These are phyloP conservation scores for Hemisphaericaspora xylofermentans DNA, from an alignment of 1,139 yeast genomes.

Conservation along the genomic window DNA sequence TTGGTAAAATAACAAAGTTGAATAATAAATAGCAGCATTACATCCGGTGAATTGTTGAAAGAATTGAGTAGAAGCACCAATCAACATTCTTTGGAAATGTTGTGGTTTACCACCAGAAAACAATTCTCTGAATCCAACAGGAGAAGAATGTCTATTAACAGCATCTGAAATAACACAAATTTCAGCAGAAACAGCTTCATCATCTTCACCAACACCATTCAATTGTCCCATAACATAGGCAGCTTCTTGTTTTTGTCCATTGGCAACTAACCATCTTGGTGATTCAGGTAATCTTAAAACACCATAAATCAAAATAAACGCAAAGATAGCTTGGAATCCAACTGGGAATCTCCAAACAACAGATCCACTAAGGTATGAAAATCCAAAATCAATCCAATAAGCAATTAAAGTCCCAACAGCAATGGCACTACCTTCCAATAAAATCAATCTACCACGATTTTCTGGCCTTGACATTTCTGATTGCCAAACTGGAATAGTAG, in stretches of 20 bases:
- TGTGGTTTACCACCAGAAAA: conserved; percentile 59
- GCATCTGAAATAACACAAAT: conserved; percentile 42
- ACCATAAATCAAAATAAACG: conserved; percentile 35
- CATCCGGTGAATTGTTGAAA: conserved; percentile 66
- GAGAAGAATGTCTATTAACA: conserved; percentile 37
- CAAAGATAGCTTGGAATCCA: conserved; percentile 46
- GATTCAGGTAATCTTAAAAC: conserved; percentile 58
- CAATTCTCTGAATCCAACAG: conserved; percentile 47
- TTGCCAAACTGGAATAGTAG: conserved; percentile 81
- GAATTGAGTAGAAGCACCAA: conserved; percentile 60
- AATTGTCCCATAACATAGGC: conserved; percentile 40
- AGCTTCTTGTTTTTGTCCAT: conserved; percentile 53
- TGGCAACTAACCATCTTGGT: conserved; percentile 70
- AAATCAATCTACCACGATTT: conserved; percentile 69
- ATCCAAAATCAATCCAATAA: conserved; percentile 78
- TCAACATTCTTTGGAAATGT: conserved; percentile 52
- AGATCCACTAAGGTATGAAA: conserved; percentile 53
- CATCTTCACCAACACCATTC: conserved; percentile 36
- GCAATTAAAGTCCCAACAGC: conserved; percentile 73
- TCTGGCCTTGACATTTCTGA: conserved; percentile 74
- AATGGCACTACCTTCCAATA: conserved; percentile 67
- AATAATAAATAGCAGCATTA: conserved; percentile 68
- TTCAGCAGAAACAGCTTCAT: conserved; percentile 48
- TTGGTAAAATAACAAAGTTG: conserved; percentile 63
- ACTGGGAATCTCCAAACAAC: conserved; percentile 52